These are phyloP conservation scores for Lotmaria passim DNA, from an alignment of 208 protist species.

Conservation along the genomic window DNA sequence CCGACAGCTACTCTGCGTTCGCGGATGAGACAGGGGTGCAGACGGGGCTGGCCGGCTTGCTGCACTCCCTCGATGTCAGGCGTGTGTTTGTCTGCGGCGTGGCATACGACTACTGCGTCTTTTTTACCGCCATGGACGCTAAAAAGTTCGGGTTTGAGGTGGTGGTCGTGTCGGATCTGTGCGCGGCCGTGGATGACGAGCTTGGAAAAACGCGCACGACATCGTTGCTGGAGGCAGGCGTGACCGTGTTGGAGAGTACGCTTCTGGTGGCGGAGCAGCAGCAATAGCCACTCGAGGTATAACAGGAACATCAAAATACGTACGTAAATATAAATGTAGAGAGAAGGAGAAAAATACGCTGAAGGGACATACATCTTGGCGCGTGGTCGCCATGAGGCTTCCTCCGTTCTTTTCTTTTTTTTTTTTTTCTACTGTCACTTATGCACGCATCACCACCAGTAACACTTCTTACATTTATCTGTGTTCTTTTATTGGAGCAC, in stretches of 20 bases:
- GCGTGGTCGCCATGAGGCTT: too few relatives aligned
- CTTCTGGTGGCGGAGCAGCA: background rate
- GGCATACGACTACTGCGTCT: constrained; percentile 77
- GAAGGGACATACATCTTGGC: too few relatives aligned
- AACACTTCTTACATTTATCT: too few relatives aligned
- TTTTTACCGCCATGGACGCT: constrained; percentile 61
- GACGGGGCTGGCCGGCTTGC: constrained; percentile 50
- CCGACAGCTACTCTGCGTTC: constrained; percentile 79
- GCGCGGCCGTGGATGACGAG: constrained; percentile 34
- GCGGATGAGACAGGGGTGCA: constrained; percentile 36
- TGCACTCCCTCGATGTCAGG: constrained; percentile 42
- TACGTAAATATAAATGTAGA: too few relatives aligned
- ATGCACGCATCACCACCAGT: too few relatives aligned
- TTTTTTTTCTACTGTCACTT: too few relatives aligned
- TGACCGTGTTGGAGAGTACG: background rate
- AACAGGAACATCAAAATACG: too few relatives aligned
- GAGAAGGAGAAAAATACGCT: too few relatives aligned
- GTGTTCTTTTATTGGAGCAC: too few relatives aligned
- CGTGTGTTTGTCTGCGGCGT: constrained; percentile 76
- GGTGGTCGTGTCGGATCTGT: constrained; percentile 64
- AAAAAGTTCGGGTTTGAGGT: constrained; percentile 42
- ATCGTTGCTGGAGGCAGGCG: constrained; percentile 13
- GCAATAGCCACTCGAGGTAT: too few relatives aligned
- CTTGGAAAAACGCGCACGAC: background rate
- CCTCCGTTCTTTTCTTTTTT: too few relatives aligned